These are phyloP conservation scores for Penicillium sp. DNA, from an alignment of 2,329 filamentous ascomycete species.

Conservation along the genomic window DNA sequence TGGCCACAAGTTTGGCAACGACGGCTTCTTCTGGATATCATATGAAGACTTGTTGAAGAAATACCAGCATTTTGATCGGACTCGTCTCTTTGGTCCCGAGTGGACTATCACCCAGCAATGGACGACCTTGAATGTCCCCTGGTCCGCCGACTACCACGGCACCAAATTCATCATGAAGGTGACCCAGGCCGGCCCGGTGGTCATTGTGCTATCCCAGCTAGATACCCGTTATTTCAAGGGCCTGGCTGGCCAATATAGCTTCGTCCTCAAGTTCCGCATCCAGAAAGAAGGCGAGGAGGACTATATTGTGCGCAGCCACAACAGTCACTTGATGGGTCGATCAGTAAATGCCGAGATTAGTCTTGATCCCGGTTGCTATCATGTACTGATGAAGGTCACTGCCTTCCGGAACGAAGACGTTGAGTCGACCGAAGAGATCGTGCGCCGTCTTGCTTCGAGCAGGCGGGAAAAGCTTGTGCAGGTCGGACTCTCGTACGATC, in stretches of 20 bases:
- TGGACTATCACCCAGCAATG: constrained; percentile 59
- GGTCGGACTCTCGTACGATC: constrained; percentile 44
- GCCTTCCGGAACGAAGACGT: constrained; percentile 53
- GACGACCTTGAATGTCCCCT: constrained; percentile 56
- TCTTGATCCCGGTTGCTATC: constrained; percentile 69
- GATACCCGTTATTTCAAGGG: constrained; percentile 58
- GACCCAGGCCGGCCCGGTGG: constrained; percentile 49
- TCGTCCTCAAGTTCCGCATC: constrained; percentile 55
- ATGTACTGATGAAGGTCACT: constrained; percentile 68
- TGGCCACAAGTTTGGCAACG: constrained; percentile 68
- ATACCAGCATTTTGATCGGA: constrained; percentile 57
- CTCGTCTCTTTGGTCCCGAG: constrained; percentile 55
- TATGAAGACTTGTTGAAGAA: constrained; percentile 55
- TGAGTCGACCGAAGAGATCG: constrained; percentile 60
- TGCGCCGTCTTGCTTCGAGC: constrained; percentile 58
- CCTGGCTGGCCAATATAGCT: constrained; percentile 54
- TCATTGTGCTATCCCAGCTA: constrained; percentile 54
- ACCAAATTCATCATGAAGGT: constrained; percentile 56
- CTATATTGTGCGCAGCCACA: constrained; percentile 54
- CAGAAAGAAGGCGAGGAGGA: constrained; percentile 57
- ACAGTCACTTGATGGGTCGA: constrained; percentile 59
- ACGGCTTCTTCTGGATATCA: constrained; percentile 62
- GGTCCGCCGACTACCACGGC: constrained; percentile 57
- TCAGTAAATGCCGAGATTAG: constrained; percentile 72
- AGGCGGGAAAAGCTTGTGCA: constrained; percentile 64